A percentile compares a stretch with the other conserved stretches of the same genome.
Conservation (phyloP, 345 rosid genomes). For the Anastatica hierochuntica region DNA sequence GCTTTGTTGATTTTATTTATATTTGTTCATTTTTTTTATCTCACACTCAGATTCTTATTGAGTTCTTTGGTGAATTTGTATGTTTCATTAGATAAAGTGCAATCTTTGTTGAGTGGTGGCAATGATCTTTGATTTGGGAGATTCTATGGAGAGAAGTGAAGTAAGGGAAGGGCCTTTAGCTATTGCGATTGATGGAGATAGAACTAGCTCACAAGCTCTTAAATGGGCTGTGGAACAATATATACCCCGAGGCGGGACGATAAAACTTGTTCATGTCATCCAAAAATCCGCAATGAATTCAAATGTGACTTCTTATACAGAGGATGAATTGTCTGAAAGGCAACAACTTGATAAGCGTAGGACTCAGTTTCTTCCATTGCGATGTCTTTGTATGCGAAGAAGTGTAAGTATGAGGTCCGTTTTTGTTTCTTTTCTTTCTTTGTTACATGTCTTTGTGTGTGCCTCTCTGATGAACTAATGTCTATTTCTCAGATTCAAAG, state of each 20-base stretch:
- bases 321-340: slow-evolving; percentile 15
- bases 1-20: not conserved
- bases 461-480: not conserved
- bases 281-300: slow-evolving; percentile 18
- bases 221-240: slow-evolving; percentile 46
- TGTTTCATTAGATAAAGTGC: too few species aligned
- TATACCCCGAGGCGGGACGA: slow-evolving; percentile 23
- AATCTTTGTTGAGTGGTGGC: too few species aligned
- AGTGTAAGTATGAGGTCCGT: slow-evolving; percentile 27
- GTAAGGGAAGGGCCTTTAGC: slow-evolving; percentile 26
- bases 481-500: slow-evolving; percentile 36
- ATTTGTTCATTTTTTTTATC: not conserved
- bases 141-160: slow-evolving; percentile 16
- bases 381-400: slow-evolving; percentile 50
- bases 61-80: not conserved
- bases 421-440: too few species aligned
- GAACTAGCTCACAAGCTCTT: slow-evolving; percentile 36
- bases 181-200: slow-evolving; percentile 39
- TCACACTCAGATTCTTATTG: not conserved
- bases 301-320: too few species aligned
- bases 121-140: slow-evolving; percentile 21
- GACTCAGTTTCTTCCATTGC: slow-evolving; percentile 39
- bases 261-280: slow-evolving; percentile 58
- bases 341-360: slow-evolving; percentile 11
- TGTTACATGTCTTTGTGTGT: not conserved